Evolutionary conservation across 2,329 filamentous ascomycete species (phyloP), one percentile per base, ranked within the genome.

Genomic region (Fusarium veterinarium): DNA sequence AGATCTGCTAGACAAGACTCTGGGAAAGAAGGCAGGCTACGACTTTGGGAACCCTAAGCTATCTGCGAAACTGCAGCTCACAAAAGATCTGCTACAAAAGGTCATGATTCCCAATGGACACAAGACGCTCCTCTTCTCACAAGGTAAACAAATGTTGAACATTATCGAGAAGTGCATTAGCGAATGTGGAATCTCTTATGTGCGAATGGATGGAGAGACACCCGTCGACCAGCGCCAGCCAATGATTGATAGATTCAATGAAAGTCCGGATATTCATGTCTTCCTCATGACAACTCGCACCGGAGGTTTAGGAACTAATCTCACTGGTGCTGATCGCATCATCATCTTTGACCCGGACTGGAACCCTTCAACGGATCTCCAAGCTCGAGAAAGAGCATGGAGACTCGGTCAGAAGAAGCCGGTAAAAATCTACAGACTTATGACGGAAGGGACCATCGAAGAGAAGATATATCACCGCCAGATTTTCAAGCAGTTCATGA

Each of bases 391-490:
- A 82, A 90, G 96, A 77, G 96, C 97, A 10, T 99, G 96, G 96
- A 91, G 96, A 64, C 85, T 99, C 4, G 96, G 96, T 1, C 96
- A 99, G 83, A 98, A 97, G 81, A 92, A 93, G 60, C 94, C 97
- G 52, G 96, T 99, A 33, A 95, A 94, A 8, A 97, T 99, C 28
- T 99, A 98, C 80, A 92, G 97, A 40, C 87, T 99, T n/a, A 97
- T 99, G 93, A 97, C 94, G 8, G 94, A 95, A 9, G 96, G 96
- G 3, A 99, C 97, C 0, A 99, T 99, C 30, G 96, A 99, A 79
- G 96, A 99, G 82, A 99, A 99, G 84, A 99, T 99, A 35, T 99
- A 98, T 72, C 95, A 99, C 81, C 92, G 97, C 20, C 96, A 99
- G 79, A 96, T 99, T 56, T 99, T 97, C 86, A 99, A 99, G 82